Evolutionary conservation across 225 moss, liverwort and hornwort species (phyloP).

Genomic region (Pleurozium schreberi): DNA sequence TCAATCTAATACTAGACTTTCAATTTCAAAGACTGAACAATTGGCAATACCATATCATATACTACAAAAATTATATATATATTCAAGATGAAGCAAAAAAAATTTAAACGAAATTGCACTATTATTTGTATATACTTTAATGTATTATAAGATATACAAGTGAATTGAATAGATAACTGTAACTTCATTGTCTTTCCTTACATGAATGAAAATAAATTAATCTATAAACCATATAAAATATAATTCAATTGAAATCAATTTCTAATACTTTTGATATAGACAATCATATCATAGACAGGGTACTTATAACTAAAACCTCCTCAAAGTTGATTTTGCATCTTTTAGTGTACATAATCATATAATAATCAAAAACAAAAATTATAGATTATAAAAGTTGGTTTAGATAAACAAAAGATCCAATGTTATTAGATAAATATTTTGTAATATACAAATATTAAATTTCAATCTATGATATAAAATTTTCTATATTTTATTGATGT

Average conservation of each 20-base stretch:
- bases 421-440: neutral
- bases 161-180: neutral
- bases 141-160: no score
- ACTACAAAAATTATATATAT: neutral
- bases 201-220: neutral
- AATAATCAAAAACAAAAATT: neutral
- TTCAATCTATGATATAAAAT: no score
- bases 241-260: neutral
- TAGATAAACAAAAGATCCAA: rapidly evolving
- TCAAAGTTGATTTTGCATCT: no score
- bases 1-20: neutral
- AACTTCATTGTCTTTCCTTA: neutral
- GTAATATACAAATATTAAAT: neutral
- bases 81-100: neutral
- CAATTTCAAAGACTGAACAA: neutral
- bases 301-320: rapidly evolving
- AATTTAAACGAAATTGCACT: rapidly evolving
- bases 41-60: neutral
- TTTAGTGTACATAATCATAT: no score
- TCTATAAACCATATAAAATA: neutral
- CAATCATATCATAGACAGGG: rapidly evolving
- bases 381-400: neutral
- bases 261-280: no score
- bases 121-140: neutral
- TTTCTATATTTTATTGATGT: neutral